Percentiles rank a stretch among this genome's conserved stretches.
Conservation (phyloP, 2,329 filamentous ascomycete species). For the Clarireedia paspali region DNA sequence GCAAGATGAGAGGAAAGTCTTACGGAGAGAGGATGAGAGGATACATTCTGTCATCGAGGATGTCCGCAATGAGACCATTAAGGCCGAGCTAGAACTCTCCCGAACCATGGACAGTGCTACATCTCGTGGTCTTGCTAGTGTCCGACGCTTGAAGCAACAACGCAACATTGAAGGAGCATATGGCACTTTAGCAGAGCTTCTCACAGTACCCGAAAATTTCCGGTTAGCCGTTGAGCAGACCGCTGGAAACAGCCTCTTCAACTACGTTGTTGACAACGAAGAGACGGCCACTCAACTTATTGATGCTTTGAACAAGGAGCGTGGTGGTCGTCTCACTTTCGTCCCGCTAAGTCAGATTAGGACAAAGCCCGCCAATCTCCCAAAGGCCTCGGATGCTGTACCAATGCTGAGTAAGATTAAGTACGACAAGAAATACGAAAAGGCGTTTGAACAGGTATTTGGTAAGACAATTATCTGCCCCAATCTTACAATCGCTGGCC, state of each 20-base stretch:
- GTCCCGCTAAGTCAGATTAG: conserved; percentile 83
- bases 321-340: conserved; percentile 83
- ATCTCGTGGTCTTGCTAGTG: conserved; percentile 75
- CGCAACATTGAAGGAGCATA: conserved; percentile 79
- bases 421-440: conserved; percentile 70
- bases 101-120: conserved; percentile 88
- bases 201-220: conserved; percentile 78
- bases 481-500: conserved; percentile 75
- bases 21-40: conserved; percentile 85
- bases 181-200: conserved; percentile 87
- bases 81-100: conserved; percentile 68
- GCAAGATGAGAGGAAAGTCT: conserved; percentile 76
- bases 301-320: conserved; percentile 69
- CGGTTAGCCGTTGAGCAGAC: conserved; percentile 87
- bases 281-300: conserved; percentile 77
- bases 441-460: conserved; percentile 90
- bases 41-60: conserved; percentile 70
- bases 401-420: conserved; percentile 79
- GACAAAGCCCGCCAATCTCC: conserved; percentile 64
- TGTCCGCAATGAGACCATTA: conserved; percentile 67
- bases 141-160: conserved; percentile 74
- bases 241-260: conserved; percentile 85
- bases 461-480: conserved; percentile 93
- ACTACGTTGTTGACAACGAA: conserved; percentile 91
- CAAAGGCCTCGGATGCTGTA: conserved; percentile 78